Conservation (phyloP, 768 basidiomycete genomes). For the Russula brevipes region DNA sequence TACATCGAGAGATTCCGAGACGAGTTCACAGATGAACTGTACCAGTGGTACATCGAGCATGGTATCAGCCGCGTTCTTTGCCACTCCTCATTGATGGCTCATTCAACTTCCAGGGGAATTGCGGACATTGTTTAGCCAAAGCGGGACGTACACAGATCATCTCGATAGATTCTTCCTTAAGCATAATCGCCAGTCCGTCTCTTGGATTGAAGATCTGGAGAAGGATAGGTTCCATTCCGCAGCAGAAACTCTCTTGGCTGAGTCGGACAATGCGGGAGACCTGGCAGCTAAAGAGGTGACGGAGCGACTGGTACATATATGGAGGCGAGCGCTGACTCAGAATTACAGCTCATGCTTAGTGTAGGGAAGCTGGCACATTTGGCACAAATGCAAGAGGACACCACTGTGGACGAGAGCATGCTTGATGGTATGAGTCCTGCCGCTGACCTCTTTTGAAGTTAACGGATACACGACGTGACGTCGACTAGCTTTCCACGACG, state of each 20-base stretch:
- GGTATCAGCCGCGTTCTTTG: conserved; percentile 41
- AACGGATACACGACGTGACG: background rate
- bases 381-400: conserved; percentile 50
- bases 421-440: conserved; percentile 48
- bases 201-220: conserved; percentile 87
- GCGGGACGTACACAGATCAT: conserved; percentile 53
- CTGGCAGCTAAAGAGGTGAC: conserved; percentile 76
- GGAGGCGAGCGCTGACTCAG: background rate
- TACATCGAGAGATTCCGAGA: conserved; percentile 79
- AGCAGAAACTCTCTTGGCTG: conserved; percentile 55
- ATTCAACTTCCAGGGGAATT: conserved; percentile 54
- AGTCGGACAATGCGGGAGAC: conserved; percentile 50
- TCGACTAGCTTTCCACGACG: conserved; percentile 71
- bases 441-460: background rate
- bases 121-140: conserved; percentile 75
- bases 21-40: conserved; percentile 84
- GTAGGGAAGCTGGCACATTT: conserved; percentile 84
- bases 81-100: background rate
- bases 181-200: conserved; percentile 53
- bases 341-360: conserved; percentile 75
- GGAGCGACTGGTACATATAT: background rate
- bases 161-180: conserved; percentile 70
- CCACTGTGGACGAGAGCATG: conserved; percentile 43
- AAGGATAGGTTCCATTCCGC: conserved; percentile 62
- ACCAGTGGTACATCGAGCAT: conserved; percentile 88